These are phyloP conservation scores for Hysterium pulicare DNA, from an alignment of 2,329 filamentous ascomycete species.

Conservation along the genomic window DNA sequence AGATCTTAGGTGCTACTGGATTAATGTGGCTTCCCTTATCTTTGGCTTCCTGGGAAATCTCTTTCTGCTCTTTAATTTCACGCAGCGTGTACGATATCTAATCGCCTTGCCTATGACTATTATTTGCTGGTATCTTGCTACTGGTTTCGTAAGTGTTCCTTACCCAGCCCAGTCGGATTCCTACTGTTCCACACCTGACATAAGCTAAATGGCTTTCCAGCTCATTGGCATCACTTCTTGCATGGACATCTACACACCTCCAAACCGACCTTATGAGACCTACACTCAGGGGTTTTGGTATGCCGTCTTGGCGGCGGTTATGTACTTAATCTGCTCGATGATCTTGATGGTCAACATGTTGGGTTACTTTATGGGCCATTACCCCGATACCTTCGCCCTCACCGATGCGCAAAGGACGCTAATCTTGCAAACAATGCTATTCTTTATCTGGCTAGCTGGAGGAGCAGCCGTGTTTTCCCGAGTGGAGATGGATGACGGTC, in stretches of 20 bases:
- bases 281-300: slow-evolving; percentile 88
- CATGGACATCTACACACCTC: slow-evolving; percentile 60
- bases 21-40: slow-evolving; percentile 75
- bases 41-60: slow-evolving; percentile 76
- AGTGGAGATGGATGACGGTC: slow-evolving; percentile 53
- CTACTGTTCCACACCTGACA: too few species aligned
- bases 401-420: slow-evolving; percentile 79
- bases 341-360: slow-evolving; percentile 76
- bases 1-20: slow-evolving; percentile 63
- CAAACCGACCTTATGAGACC: slow-evolving; percentile 45
- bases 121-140: slow-evolving; percentile 67
- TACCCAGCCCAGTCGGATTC: neutral
- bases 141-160: slow-evolving; percentile 50
- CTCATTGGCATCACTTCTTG: slow-evolving; percentile 64
- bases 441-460: slow-evolving; percentile 75
- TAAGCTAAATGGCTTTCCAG: too few species aligned
- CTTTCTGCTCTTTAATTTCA: slow-evolving; percentile 85
- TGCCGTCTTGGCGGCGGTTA: slow-evolving; percentile 70
- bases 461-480: slow-evolving; percentile 72
- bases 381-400: slow-evolving; percentile 72
- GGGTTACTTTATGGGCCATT: slow-evolving; percentile 71
- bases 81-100: slow-evolving; percentile 72
- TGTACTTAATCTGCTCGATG: slow-evolving; percentile 76
- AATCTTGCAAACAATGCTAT: slow-evolving; percentile 85
- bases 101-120: slow-evolving; percentile 83